These are phyloP conservation scores for Prunus mume DNA, from an alignment of 306 rosid species.

Conservation along the genomic window DNA sequence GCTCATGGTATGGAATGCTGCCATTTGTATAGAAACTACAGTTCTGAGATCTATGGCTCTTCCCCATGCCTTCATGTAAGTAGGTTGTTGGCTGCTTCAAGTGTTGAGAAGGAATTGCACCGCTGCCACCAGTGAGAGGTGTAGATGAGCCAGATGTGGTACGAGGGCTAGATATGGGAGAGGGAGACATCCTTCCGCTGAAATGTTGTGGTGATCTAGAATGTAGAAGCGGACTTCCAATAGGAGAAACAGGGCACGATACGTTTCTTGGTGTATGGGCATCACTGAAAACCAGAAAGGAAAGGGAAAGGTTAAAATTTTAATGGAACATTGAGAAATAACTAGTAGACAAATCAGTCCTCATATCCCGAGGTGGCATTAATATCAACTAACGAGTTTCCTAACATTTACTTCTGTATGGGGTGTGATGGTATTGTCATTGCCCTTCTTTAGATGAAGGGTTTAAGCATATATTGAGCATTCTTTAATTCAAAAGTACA, in stretches of 20 bases:
- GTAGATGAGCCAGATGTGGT: constrained; percentile 40
- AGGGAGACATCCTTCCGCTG: constrained; percentile 45
- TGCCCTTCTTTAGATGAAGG: background rate
- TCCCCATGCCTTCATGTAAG: constrained; percentile 41
- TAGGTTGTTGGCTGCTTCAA: constrained; percentile 42
- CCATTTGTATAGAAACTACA: constrained; percentile 33
- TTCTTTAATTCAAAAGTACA: background rate
- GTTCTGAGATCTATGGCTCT: constrained; percentile 36
- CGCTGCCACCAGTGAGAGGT: constrained; percentile 39
- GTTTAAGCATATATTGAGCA: background rate
- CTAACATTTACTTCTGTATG: background rate
- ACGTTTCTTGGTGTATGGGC: constrained; percentile 30
- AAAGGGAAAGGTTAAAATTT: background rate
- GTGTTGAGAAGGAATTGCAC: constrained; percentile 35
- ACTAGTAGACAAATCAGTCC: constrained; percentile 1
- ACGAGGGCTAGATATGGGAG: constrained; percentile 47
- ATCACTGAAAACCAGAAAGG: constrained; percentile 25
- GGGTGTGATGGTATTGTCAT: background rate
- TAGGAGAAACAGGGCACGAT: constrained; percentile 45
- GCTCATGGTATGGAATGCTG: constrained; percentile 33
- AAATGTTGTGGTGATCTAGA: constrained; percentile 38
- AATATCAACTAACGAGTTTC: background rate
- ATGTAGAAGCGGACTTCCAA: constrained; percentile 38
- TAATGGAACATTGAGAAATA: background rate
- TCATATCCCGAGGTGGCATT: background rate